A percentile compares a stretch with the other conserved stretches of the same genome.
phyloP scores from a whole-genome alignment of 805 yeast species.

The Starmerella kuoi region DNA sequence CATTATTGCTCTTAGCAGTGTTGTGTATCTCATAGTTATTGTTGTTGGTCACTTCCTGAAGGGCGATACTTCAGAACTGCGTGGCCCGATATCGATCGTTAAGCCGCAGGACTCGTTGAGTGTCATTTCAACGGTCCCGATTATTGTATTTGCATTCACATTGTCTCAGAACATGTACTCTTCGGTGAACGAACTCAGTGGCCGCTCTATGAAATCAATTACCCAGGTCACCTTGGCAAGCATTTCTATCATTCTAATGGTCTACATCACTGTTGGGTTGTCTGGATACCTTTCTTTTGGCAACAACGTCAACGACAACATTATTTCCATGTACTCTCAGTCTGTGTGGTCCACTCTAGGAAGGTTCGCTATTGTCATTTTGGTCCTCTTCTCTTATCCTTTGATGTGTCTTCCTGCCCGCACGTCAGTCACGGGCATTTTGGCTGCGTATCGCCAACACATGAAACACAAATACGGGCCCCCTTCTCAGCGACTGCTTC shows the following conservation, averaged over 20 bases:
- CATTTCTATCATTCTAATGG: slow-evolving; percentile 44
- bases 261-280: slow-evolving; percentile 64
- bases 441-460: slow-evolving; percentile 31
- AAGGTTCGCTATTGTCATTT: slow-evolving; percentile 61
- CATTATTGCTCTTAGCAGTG: slow-evolving; percentile 67
- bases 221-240: slow-evolving; percentile 40
- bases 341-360: slow-evolving; percentile 62
- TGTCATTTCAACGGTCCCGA: slow-evolving; percentile 69
- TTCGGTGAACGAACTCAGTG: slow-evolving; percentile 64
- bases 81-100: slow-evolving; percentile 41
- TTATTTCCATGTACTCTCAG: slow-evolving; percentile 63
- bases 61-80: slow-evolving; percentile 41
- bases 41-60: slow-evolving; percentile 59
- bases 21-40: slow-evolving; percentile 58
- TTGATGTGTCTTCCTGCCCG: slow-evolving; percentile 85
- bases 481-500: slow-evolving; percentile 8
- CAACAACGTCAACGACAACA: slow-evolving; percentile 61
- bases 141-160: slow-evolving; percentile 85
- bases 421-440: slow-evolving; percentile 63
- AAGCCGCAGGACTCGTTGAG: slow-evolving; percentile 34
- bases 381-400: slow-evolving; percentile 79
- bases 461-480: slow-evolving; percentile 1
- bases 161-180: slow-evolving; percentile 95
- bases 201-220: slow-evolving; percentile 39
- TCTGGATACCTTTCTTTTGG: slow-evolving; percentile 85